These are phyloP conservation scores for Hydrangea macrophylla DNA, from an alignment of 148 eudicot genomes.

Conservation along the genomic window DNA sequence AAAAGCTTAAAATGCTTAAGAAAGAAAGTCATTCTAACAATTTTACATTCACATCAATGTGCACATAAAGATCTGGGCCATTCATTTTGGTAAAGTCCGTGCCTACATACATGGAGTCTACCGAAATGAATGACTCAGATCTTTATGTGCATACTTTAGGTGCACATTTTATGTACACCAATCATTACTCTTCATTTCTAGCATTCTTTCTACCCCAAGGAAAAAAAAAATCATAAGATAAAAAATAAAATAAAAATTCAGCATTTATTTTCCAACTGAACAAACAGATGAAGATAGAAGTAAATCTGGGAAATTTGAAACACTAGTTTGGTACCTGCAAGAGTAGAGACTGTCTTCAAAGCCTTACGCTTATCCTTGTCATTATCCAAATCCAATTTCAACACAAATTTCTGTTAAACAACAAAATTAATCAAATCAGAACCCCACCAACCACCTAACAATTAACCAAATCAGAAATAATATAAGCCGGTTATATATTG, in stretches of 20 bases:
- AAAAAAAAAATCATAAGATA: not conserved
- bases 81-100: no score
- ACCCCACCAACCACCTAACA: not conserved
- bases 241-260: not conserved
- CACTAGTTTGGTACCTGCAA: slow-evolving; percentile 46
- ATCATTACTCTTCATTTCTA: not conserved
- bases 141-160: not conserved
- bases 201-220: not conserved
- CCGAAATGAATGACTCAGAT: no score
- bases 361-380: slow-evolving; percentile 76
- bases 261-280: not conserved
- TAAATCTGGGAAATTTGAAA: not conserved
- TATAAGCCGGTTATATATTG: not conserved
- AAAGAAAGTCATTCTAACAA: not conserved
- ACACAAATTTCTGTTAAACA: slow-evolving; percentile 55
- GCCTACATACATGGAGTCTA: no score
- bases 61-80: not conserved
- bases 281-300: not conserved
- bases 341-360: slow-evolving; percentile 63
- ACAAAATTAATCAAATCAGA: not conserved
- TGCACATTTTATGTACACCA: not conserved
- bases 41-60: not conserved
- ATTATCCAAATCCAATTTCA: slow-evolving; percentile 69
- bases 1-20: no score
- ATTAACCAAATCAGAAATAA: not conserved